Base-by-base conservation (phyloP, 2,329 filamentous ascomycete species). In the Penicillium sp. region DNA sequence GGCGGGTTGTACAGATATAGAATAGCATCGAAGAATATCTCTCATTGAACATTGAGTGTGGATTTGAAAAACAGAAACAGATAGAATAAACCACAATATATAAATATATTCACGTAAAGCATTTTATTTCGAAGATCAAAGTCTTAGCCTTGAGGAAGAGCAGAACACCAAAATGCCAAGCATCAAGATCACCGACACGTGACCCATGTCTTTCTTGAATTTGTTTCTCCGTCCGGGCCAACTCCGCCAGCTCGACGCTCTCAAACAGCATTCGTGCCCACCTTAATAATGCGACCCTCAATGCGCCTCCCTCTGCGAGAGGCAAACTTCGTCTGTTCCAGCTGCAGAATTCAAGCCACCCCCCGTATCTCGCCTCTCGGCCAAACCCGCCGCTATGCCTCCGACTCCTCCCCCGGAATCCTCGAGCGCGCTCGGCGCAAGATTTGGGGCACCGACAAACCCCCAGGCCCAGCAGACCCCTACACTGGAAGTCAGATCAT, bases 401-500 rank as follows among this genome's bases (percentile, higher is more conserved):
- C 71, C 63, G 64, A 66, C 57, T 64, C 68, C 52, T 65, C 67
- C 50, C 60, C 71, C 44, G 68, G 75, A 40, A 67, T 79, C 56
- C 76, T 76, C 47, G 78, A 82, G 57, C 76, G 74, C 57, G 64
- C 81, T 50, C 77, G 80, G 53, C 70, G 72, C 59, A 79, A 75
- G 65, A 68, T 82, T 58, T 82, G 79, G 80, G 79, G 79, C 7
- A 79, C 77, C 23, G 78, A 82, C 44, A 73, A 77, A 21, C 79
- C 80, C 15, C 79, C 79, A 10, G 80, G 79, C 25, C 53, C 73
- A 29, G 70, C 76, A 53, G 78, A 83, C 66, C 79, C 80, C 0
- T 82, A 82, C 60, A 75, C 73, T 6, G 73, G 72, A 25, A 72
- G 49, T 55, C 63, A n/a, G 58, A 62, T 54, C n/a, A 65, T 50